These are phyloP conservation scores for Colletotrichum cuscutae DNA, from an alignment of 2,329 filamentous ascomycete genomes.

Conservation along the genomic window DNA sequence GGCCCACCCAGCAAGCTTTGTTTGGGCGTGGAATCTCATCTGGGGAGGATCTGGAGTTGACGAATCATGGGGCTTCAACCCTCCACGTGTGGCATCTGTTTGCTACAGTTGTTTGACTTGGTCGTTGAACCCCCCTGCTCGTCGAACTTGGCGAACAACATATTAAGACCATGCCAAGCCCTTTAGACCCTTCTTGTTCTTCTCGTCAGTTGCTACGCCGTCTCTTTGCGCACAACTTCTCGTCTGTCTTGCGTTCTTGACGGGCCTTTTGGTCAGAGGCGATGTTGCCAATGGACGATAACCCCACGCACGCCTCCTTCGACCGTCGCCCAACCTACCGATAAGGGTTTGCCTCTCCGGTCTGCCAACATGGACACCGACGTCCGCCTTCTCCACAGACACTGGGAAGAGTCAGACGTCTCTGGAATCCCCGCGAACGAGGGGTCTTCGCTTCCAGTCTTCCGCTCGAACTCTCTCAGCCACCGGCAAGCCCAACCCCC, in stretches of 20 bases:
- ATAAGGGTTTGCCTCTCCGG: constrained; percentile 23
- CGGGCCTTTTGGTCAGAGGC: neutral
- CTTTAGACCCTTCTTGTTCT: constrained; percentile 5
- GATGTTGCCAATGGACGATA: neutral
- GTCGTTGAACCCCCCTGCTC: constrained; percentile 10
- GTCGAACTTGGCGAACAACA: neutral
- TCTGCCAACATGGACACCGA: constrained; percentile 4
- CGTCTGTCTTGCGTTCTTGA: neutral
- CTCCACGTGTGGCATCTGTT: constrained; percentile 31
- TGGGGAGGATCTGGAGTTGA: constrained; percentile 13
- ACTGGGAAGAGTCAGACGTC: constrained; percentile 7
- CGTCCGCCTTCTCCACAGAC: neutral
- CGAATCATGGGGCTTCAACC: constrained; percentile 17
- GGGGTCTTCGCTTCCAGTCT: neutral
- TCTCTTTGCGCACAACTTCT: constrained; percentile 1
- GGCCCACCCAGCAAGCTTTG: constrained; percentile 27
- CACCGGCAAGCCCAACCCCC: constrained; percentile 13
- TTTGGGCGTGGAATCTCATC: constrained; percentile 24
- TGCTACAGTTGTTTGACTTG: constrained; percentile 18
- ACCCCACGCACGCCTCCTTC: constrained; percentile 9
- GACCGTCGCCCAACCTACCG: constrained; percentile 17
- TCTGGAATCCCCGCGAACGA: constrained; percentile 5
- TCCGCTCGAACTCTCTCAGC: constrained; percentile 4
- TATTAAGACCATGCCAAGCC: constrained; percentile 31
- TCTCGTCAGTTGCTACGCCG: constrained; percentile 16